phyloP scores from a whole-genome alignment of 345 rosid genomes.

The Hevea brasiliensis region DNA sequence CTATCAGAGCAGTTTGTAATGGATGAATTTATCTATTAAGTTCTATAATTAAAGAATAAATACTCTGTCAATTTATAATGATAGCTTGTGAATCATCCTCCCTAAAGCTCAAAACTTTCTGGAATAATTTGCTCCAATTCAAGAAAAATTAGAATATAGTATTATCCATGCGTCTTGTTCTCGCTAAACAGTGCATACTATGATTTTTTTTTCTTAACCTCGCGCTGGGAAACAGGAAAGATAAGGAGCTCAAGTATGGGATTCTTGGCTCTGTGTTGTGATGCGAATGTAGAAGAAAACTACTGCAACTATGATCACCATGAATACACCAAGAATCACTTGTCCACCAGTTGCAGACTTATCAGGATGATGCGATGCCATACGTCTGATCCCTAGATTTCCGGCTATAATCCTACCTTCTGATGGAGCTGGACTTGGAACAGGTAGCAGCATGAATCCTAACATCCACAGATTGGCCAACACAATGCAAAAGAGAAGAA shows the following conservation, averaged over 20 bases:
- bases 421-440: slow-evolving; percentile 26
- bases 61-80: no score
- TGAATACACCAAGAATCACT: slow-evolving; percentile 41
- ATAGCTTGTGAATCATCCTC: no score
- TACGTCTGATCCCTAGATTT: slow-evolving; percentile 25
- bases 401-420: background rate
- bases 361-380: slow-evolving; percentile 29
- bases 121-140: no score
- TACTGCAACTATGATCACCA: slow-evolving; percentile 24
- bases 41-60: no score
- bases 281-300: slow-evolving; percentile 40
- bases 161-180: no score
- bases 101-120: no score
- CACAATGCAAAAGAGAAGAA: slow-evolving; percentile 16
- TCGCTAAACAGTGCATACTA: no score
- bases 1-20: no score
- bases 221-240: no score
- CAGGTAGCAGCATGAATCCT: slow-evolving; percentile 4
- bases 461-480: slow-evolving; percentile 2
- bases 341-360: slow-evolving; percentile 30
- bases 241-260: background rate
- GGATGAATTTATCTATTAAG: no score
- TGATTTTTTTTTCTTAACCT: no score
- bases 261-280: slow-evolving; percentile 23
- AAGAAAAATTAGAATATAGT: no score